Conservation (phyloP, 768 basidiomycete genomes). For the Tylopilus felleus region DNA sequence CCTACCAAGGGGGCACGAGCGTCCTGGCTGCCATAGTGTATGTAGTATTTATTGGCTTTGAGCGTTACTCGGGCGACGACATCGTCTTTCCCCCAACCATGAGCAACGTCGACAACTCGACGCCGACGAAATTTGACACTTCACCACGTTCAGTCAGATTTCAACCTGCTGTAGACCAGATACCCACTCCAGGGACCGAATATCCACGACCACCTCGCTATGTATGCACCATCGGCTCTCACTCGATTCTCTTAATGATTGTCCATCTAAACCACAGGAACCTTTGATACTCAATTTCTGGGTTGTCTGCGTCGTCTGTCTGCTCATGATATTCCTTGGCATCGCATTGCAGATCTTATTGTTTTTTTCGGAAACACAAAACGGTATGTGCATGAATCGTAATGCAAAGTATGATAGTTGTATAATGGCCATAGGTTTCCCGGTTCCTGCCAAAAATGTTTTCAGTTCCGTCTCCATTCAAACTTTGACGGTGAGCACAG, state of each 20-base stretch:
- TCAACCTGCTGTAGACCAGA: conserved; percentile 45
- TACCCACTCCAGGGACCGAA: conserved; percentile 41
- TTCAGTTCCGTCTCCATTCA: conserved; percentile 47
- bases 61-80: not conserved
- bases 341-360: conserved; percentile 13
- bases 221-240: conserved; percentile 30
- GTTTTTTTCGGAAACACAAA: conserved; percentile 13
- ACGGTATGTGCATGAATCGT: conserved; percentile 10
- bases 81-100: not conserved
- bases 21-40: not conserved
- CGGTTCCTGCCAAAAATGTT: conserved; percentile 47
- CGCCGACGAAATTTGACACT: not conserved
- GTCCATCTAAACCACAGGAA: conserved; percentile 18
- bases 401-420: not conserved
- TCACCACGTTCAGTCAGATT: conserved; percentile 34
- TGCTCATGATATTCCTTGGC: conserved; percentile 39
- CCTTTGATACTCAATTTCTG: conserved; percentile 36
- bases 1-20: no score
- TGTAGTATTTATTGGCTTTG: not conserved
- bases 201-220: conserved; percentile 38
- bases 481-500: conserved; percentile 41
- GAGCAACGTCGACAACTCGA: conserved; percentile 1
- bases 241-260: not conserved
- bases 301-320: conserved; percentile 37
- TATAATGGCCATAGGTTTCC: conserved; percentile 43